phyloP scores from a whole-genome alignment of 2,329 filamentous ascomycete species.

The Neofusicoccum cordaticola region DNA sequence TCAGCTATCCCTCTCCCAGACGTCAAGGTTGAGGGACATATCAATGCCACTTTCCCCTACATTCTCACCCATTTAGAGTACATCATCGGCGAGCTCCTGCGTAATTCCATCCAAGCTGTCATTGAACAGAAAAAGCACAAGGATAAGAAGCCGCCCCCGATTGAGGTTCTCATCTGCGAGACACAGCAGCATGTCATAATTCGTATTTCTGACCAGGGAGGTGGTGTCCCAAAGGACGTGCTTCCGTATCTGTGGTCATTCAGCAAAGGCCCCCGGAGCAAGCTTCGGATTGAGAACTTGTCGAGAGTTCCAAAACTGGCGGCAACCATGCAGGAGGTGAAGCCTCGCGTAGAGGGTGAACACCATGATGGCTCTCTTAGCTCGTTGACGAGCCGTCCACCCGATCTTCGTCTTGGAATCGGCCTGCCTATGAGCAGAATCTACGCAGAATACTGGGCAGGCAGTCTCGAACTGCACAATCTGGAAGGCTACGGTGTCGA shows the following conservation, averaged over 20 bases:
- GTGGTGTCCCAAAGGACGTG: constrained; percentile 81
- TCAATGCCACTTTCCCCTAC: constrained; percentile 90
- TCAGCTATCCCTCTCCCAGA: constrained; percentile 70
- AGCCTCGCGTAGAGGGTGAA: constrained; percentile 13
- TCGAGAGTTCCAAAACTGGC: constrained; percentile 85
- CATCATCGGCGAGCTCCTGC: constrained; percentile 89
- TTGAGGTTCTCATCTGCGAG: constrained; percentile 93
- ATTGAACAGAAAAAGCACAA: constrained; percentile 66
- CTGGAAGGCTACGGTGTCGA: constrained; percentile 95
- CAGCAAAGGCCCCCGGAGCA: constrained; percentile 80
- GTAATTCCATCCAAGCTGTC: constrained; percentile 91
- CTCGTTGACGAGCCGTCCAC: constrained; percentile 76
- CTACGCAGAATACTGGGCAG: constrained; percentile 98
- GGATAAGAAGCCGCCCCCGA: constrained; percentile 64
- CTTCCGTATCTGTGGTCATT: constrained; percentile 95
- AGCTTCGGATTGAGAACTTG: constrained; percentile 78
- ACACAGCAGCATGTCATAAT: constrained; percentile 94
- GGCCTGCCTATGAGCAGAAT: constrained; percentile 89
- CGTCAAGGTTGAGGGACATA: constrained; percentile 78
- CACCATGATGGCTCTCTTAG: constrained; percentile 64
- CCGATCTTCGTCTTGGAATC: constrained; percentile 85
- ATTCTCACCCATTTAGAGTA: constrained; percentile 96
- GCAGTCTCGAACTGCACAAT: constrained; percentile 84
- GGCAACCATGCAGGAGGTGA: constrained; percentile 85
- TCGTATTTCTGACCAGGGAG: constrained; percentile 90